phyloP scores from a whole-genome alignment of 176 grass and related monocot genomes.

The Dendrocalamus sinicus region DNA sequence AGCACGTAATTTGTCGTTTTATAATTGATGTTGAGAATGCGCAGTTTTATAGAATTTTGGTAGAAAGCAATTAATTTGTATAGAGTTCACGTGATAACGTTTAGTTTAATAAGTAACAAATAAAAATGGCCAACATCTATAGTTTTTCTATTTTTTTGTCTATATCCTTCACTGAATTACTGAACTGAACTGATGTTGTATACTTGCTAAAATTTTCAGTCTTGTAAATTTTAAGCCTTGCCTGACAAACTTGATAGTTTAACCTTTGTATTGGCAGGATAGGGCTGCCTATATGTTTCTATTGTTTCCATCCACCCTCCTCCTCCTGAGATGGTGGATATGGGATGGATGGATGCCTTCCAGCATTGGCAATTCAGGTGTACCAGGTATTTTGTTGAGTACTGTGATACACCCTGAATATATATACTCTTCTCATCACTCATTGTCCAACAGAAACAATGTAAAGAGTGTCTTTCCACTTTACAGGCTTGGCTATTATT shows the following conservation, averaged over 20 bases:
- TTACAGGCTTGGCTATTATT: no score
- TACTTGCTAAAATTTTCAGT: neutral
- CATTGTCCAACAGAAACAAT: no score
- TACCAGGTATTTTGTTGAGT: constrained; percentile 72
- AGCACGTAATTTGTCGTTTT: no score
- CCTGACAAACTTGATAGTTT: constrained; percentile 30
- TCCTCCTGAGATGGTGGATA: constrained; percentile 79
- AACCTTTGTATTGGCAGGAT: constrained; percentile 64
- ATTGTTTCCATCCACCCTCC: constrained; percentile 90
- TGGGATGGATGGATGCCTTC: constrained; percentile 94
- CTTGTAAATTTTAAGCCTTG: constrained; percentile 21
- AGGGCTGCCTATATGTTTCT: no score
- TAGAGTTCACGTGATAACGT: neutral
- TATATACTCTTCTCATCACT: no score
- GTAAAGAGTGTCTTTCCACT: no score
- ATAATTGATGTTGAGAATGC: neutral
- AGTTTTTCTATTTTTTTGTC: no score
- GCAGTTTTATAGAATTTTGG: neutral
- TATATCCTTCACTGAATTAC: neutral
- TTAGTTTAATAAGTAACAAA: no score
- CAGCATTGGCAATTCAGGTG: constrained; percentile 85
- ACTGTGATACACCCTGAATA: constrained; percentile 17
- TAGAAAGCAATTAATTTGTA: neutral
- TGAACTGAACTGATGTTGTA: constrained; percentile 24
- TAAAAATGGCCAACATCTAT: no score